These are phyloP conservation scores for Rhodotorula sp. DNA, from an alignment of 1,284 basidiomycete species.

Conservation along the genomic window DNA sequence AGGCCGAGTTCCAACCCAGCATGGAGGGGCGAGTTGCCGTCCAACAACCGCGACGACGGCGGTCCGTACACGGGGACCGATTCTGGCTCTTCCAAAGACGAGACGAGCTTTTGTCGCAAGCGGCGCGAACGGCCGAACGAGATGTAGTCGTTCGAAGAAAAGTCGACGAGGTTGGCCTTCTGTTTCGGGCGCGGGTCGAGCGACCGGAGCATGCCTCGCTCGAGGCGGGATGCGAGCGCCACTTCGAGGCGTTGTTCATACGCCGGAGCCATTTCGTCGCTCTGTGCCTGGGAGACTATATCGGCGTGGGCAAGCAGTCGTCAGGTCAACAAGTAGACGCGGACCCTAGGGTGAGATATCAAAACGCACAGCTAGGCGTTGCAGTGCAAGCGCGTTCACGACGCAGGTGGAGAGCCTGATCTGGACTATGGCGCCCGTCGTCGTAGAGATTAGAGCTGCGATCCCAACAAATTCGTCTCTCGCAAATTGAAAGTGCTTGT, in stretches of 20 bases:
- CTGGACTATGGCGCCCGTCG: too few species aligned
- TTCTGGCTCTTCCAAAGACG: not conserved
- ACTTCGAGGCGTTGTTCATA: conserved; percentile 13
- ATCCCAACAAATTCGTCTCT: too few species aligned
- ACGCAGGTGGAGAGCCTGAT: too few species aligned
- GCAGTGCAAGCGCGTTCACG: too few species aligned
- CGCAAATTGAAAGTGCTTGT: too few species aligned
- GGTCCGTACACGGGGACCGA: conserved; percentile 63
- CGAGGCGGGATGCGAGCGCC: conserved; percentile 20
- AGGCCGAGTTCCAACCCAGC: conserved; percentile 67
- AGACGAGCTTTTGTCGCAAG: conserved; percentile 62
- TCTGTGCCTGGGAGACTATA: too few species aligned
- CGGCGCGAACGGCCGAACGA: conserved; percentile 66
- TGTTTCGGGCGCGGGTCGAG: conserved; percentile 14
- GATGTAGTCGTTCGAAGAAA: conserved; percentile 91
- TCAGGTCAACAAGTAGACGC: too few species aligned
- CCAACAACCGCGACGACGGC: conserved; percentile 84
- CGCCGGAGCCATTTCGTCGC: conserved; percentile 2
- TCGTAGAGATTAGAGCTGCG: too few species aligned
- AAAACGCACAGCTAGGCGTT: too few species aligned
- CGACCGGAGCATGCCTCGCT: conserved; percentile 25
- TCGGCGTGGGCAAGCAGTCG: too few species aligned
- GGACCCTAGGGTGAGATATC: too few species aligned
- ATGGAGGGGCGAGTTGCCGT: conserved; percentile 69
- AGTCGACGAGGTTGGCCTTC: conserved; percentile 56